Evolutionary conservation across 2,329 filamentous ascomycete genomes (phyloP), one percentile per base, ranked within the genome.

Genomic region (Alternaria conjuncta): DNA sequence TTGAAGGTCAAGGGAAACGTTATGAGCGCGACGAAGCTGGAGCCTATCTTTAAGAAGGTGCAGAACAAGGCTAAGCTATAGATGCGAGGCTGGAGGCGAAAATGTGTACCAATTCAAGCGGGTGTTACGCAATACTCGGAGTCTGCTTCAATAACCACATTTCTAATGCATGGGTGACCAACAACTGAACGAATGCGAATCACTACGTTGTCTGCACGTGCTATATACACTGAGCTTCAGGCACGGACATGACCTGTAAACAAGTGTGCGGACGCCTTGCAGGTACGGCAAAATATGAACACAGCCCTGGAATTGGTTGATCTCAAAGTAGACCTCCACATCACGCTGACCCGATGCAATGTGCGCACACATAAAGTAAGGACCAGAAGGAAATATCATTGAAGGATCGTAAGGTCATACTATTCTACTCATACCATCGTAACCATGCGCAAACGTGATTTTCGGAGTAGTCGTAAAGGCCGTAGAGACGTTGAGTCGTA

Each of bases 11-110:
- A 94, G 89, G 96, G 96, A 68, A 94, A 98, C 81, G 89, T 98
- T 65, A 98, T 98, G 95, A 97, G 97, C 88, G 92, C 96, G 41
- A 97, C 94, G 64, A 97, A 96, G 89, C 89, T 97, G 83, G 94
- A 97, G 83, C 92, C 93, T 44, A 91, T 98, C 36, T 47, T 80
- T n/a, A 80, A 79, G 75, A 79, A 78, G 73, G 77, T 75, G 46
- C 73, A 77, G 71, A 71, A 67, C 18, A 66, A 70, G 60, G 72
- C 77, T 23, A 81, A 81, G 78, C 71, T 81, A 70, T 80, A 79
- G 63, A 60, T 61, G 25, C 20, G 20, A 18, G 25, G 12, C 18
- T 28, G 5, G 12, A 41, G 36, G n/a, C 36, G 36, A 18, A 41
- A 18, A 41, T 41, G 2, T 41, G 18, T 41, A 41, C 36, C 36